These are phyloP conservation scores for Nannochloropsis granulata DNA, from an alignment of 108 stramenopile species.

Conservation along the genomic window DNA sequence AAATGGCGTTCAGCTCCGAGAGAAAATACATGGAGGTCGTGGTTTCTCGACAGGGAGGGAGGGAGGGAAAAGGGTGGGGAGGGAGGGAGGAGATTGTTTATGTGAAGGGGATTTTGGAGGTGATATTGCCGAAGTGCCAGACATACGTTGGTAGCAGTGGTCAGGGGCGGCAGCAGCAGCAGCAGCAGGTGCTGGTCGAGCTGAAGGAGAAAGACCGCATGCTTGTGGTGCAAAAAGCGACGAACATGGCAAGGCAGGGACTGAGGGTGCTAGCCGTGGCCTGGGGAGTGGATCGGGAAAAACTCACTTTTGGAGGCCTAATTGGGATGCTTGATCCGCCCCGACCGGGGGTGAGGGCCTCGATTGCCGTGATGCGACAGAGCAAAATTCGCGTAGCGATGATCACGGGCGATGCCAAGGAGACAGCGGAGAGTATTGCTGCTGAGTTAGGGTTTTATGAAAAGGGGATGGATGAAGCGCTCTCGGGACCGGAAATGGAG, in stretches of 20 bases:
- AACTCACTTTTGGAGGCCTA: slow-evolving; percentile 67
- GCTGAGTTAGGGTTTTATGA: slow-evolving; percentile 58
- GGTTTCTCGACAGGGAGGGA: slow-evolving; percentile 3
- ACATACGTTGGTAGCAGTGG: neutral
- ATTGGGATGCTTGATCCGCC: slow-evolving; percentile 86
- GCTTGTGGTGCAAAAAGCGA: slow-evolving; percentile 19
- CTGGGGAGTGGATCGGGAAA: slow-evolving; percentile 45
- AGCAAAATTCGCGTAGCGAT: slow-evolving; percentile 77
- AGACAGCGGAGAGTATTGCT: slow-evolving; percentile 84
- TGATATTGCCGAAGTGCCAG: slow-evolving; percentile 34
- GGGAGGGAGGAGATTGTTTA: slow-evolving; percentile 52
- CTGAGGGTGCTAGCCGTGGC: slow-evolving; percentile 80
- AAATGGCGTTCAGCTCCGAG: slow-evolving; percentile 81
- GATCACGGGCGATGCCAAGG: slow-evolving; percentile 91
- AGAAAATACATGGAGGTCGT: slow-evolving; percentile 85
- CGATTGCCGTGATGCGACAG: slow-evolving; percentile 54
- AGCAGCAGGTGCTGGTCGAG: neutral
- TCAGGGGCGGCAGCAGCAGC: no score
- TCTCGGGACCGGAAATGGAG: slow-evolving; percentile 34
- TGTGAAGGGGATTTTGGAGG: slow-evolving; percentile 88
- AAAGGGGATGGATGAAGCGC: slow-evolving; percentile 5
- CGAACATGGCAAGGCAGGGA: slow-evolving; percentile 59
- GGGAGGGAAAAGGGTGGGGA: slow-evolving; percentile 18
- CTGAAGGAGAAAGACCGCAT: slow-evolving; percentile 44
- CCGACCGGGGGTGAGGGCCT: slow-evolving; percentile 55